A percentile compares a stretch with the other conserved stretches of the same genome.
phyloP scores from a whole-genome alignment of 805 yeast species.

The Blastobotrys muscicola region DNA sequence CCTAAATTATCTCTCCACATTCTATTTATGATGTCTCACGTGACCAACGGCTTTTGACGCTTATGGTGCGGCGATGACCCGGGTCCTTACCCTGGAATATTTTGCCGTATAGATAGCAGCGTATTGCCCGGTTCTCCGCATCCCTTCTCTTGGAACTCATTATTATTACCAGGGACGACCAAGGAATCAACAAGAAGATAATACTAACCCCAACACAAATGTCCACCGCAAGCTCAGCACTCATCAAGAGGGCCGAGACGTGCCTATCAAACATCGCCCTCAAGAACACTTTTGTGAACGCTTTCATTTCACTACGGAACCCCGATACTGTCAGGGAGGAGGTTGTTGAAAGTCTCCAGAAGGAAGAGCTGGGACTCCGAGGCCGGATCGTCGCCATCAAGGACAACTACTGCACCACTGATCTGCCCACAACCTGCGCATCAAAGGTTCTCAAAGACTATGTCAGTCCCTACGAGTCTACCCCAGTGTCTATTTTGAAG shows the following conservation, averaged over 20 bases:
- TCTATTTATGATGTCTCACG: too few species aligned
- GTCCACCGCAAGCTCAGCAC: neutral
- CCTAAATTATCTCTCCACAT: too few species aligned
- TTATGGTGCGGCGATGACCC: too few species aligned
- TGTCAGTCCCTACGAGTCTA: constrained; percentile 72
- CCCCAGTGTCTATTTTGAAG: constrained; percentile 50
- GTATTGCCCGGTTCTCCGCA: too few species aligned
- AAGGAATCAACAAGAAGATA: too few species aligned
- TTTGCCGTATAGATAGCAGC: too few species aligned
- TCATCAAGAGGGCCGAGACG: constrained; percentile 9
- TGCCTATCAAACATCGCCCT: constrained; percentile 20
- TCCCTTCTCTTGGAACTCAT: too few species aligned
- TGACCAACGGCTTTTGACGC: too few species aligned
- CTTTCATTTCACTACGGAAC: constrained; percentile 21
- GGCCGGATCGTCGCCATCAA: constrained; percentile 46
- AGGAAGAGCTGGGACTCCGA: constrained; percentile 1
- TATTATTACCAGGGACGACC: too few species aligned
- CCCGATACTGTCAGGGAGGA: constrained; percentile 9
- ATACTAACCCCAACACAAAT: too few species aligned
- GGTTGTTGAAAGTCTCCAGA: neutral
- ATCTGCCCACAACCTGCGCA: constrained; percentile 68
- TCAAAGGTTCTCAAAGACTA: constrained; percentile 54
- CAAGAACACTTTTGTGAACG: constrained; percentile 22
- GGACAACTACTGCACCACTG: constrained; percentile 68
- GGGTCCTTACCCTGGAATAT: too few species aligned